These are phyloP conservation scores for Prosopis cineraria DNA, from an alignment of 306 rosid genomes.

Conservation along the genomic window DNA sequence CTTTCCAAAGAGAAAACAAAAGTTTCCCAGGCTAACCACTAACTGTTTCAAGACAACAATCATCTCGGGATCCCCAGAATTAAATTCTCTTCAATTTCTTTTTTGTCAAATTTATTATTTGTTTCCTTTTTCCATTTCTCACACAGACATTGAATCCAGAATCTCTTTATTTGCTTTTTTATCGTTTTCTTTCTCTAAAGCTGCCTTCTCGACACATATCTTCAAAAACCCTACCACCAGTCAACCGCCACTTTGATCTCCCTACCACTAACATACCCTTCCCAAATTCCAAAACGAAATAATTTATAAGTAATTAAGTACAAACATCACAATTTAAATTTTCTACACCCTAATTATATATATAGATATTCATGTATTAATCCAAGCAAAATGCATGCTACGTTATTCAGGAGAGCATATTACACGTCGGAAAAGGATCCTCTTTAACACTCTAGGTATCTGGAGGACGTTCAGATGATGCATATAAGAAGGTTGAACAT, in stretches of 20 bases:
- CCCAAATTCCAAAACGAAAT: conserved; percentile 13
- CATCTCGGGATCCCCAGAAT: conserved; percentile 86
- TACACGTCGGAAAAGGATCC: too few relatives aligned
- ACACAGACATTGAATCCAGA: conserved; percentile 32
- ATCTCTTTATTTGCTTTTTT: conserved; percentile 36
- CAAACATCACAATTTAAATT: background rate
- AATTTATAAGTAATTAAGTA: background rate
- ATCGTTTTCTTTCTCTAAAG: conserved; percentile 72
- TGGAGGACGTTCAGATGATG: too few relatives aligned
- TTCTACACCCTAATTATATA: too few relatives aligned
- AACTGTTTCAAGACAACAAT: conserved; percentile 44
- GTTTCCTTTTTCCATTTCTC: conserved; percentile 17
- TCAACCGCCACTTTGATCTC: conserved; percentile 44
- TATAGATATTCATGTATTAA: too few relatives aligned
- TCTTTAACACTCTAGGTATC: too few relatives aligned
- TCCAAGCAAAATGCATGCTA: too few relatives aligned
- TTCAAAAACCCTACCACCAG: conserved; percentile 30
- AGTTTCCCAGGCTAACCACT: conserved; percentile 37
- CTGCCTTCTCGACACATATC: conserved; percentile 44
- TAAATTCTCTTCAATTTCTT: conserved; percentile 47
- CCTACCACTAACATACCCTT: conserved; percentile 40
- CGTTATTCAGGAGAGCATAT: too few relatives aligned
- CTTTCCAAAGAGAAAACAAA: conserved; percentile 41
- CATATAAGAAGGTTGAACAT: too few relatives aligned
- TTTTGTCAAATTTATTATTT: background rate